Percentiles rank a stretch among this genome's conserved stretches.
phyloP scores from a whole-genome alignment of 148 eudicot species.

The Vaccinium myrtillus region DNA sequence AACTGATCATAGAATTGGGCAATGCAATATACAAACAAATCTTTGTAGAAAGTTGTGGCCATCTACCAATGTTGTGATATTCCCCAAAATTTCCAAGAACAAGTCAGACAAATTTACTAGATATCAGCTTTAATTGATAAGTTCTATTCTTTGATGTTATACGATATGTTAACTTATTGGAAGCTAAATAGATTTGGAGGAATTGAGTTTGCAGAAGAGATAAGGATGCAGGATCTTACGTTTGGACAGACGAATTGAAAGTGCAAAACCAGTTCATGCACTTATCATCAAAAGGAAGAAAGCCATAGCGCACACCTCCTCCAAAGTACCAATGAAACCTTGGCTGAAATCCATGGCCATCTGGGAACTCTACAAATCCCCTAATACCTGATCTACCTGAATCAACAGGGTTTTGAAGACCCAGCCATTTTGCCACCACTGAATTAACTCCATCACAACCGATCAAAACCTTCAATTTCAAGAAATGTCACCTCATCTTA shows the following conservation, averaged over 20 bases:
- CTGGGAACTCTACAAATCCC: conserved; percentile 37
- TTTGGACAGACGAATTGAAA: conserved; percentile 20
- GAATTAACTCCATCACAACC: conserved; percentile 62
- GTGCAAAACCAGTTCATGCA: conserved; percentile 48
- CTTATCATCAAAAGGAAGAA: conserved; percentile 40
- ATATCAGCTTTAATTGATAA: too few species aligned
- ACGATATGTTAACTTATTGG: too few species aligned
- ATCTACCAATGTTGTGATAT: too few species aligned
- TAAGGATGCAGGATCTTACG: conserved; percentile 17
- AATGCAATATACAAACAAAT: too few species aligned
- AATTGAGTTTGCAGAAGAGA: too few species aligned
- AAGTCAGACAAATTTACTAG: too few species aligned
- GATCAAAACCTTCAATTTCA: conserved; percentile 30
- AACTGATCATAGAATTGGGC: too few species aligned
- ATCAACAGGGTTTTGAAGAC: conserved; percentile 29
- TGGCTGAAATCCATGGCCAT: conserved; percentile 39
- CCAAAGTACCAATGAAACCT: conserved; percentile 27
- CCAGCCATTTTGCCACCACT: conserved; percentile 43
- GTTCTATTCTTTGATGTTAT: too few species aligned
- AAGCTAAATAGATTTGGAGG: too few species aligned
- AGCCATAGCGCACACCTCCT: conserved; percentile 40
- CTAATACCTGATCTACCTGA: conserved; percentile 30
- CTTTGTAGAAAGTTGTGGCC: too few species aligned
- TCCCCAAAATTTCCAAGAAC: too few species aligned
- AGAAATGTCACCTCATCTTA: too few species aligned